A percentile compares a stretch with the other conserved stretches of the same genome.
These are phyloP conservation scores for Polygonum aviculare DNA, from an alignment of 148 eudicot genomes.

Conservation along the genomic window DNA sequence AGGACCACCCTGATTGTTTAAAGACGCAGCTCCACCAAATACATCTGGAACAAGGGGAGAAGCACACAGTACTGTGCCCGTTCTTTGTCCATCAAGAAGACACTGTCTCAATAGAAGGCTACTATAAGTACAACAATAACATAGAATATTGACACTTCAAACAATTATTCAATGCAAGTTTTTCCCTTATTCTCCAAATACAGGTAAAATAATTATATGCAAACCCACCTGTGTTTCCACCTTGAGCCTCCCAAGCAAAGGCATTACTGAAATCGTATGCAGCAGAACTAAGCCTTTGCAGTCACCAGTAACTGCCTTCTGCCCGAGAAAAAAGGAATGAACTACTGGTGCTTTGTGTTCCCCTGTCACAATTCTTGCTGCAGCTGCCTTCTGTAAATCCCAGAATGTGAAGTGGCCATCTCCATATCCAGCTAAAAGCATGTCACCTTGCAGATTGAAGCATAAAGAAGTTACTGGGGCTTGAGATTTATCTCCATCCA, in stretches of 20 bases:
- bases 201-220: not conserved
- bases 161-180: not conserved
- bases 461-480: conserved; percentile 78
- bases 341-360: conserved; percentile 77
- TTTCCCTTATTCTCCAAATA: not conserved
- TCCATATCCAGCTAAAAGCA: conserved; percentile 84
- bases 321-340: conserved; percentile 71
- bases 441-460: conserved; percentile 84
- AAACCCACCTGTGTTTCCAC: conserved; percentile 45
- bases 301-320: conserved; percentile 83
- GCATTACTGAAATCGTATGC: conserved; percentile 46
- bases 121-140: not conserved
- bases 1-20: conserved; percentile 39
- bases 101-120: conserved; percentile 36
- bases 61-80: conserved; percentile 77
- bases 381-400: conserved; percentile 66
- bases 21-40: conserved; percentile 33
- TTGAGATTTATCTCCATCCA: conserved; percentile 68
- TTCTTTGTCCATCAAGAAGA: conserved; percentile 75
- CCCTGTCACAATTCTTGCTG: conserved; percentile 56
- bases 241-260: conserved; percentile 52
- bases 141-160: conserved; percentile 1
- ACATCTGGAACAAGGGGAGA: conserved; percentile 72
- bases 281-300: conserved; percentile 68
- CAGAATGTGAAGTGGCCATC: conserved; percentile 75